Percentiles rank a stretch among this genome's conserved stretches.
phyloP scores from a whole-genome alignment of 768 basidiomycete genomes.

The Panaeolus papilionaceus region DNA sequence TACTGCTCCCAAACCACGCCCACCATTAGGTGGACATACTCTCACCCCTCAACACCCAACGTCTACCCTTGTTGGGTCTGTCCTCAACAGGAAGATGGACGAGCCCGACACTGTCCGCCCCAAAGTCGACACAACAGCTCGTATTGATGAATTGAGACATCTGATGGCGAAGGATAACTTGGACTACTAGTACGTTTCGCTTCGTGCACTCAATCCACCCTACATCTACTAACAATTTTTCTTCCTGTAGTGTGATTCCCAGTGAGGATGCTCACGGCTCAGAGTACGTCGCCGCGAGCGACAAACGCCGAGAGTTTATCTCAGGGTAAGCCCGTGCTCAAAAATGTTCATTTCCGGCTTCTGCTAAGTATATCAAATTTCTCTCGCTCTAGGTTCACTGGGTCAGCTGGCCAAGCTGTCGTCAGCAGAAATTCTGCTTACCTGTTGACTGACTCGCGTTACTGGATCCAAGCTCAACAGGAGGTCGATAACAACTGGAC shows the following conservation, averaged over 20 bases:
- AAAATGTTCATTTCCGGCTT: background rate
- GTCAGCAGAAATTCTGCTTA: constrained; percentile 72
- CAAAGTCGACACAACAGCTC: constrained; percentile 61
- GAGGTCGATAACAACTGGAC: constrained; percentile 81
- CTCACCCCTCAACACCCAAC: constrained; percentile 66
- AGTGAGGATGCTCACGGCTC: constrained; percentile 85
- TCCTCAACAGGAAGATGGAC: constrained; percentile 70
- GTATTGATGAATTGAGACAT: constrained; percentile 66
- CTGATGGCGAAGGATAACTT: constrained; percentile 71
- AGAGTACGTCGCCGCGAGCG: constrained; percentile 78
- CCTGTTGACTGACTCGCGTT: constrained; percentile 80
- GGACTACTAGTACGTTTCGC: constrained; percentile 73
- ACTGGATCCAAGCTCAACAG: constrained; percentile 79
- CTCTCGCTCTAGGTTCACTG: constrained; percentile 32
- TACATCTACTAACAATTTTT: constrained; percentile 20
- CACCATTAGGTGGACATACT: constrained; percentile 43
- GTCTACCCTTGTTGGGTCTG: constrained; percentile 76
- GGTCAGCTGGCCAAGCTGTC: constrained; percentile 72
- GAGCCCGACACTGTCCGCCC: constrained; percentile 62
- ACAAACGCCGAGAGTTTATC: constrained; percentile 81
- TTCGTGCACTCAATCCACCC: constrained; percentile 9
- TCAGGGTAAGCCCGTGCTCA: constrained; percentile 58
- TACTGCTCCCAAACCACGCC: constrained; percentile 43
- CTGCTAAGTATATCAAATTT: background rate
- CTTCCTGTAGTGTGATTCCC: constrained; percentile 63